Evolutionary conservation across 2,329 filamentous ascomycete species (phyloP).

Genomic region (Hypoxylon sp.): DNA sequence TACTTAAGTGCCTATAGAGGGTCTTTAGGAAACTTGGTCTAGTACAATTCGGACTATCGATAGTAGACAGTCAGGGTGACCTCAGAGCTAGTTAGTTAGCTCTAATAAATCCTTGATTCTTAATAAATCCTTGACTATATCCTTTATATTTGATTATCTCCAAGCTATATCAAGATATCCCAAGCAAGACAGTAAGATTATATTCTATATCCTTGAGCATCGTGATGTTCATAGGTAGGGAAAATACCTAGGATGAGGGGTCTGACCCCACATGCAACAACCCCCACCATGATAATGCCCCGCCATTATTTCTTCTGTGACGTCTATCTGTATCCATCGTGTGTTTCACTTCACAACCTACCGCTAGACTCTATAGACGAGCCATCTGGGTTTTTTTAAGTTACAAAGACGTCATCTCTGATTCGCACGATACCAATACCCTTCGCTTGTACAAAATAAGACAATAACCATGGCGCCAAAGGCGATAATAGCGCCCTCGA

Average conservation of each 20-base stretch:
- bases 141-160: neutral
- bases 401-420: constrained; percentile 1
- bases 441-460: neutral
- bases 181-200: neutral
- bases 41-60: constrained; percentile 6
- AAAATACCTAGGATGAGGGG: constrained; percentile 4
- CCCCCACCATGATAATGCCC: constrained; percentile 29
- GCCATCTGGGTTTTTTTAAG: constrained; percentile 24
- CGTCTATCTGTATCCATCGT: constrained; percentile 37
- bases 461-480: constrained; percentile 79
- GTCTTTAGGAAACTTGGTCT: constrained; percentile 5
- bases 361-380: neutral
- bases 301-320: constrained; percentile 45
- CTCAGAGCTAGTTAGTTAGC: constrained; percentile 1
- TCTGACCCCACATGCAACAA: constrained; percentile 25
- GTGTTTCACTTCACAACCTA: constrained; percentile 5
- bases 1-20: neutral
- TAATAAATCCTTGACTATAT: constrained; percentile 14
- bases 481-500: constrained; percentile 97
- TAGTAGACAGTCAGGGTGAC: neutral
- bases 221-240: neutral
- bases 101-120: constrained; percentile 8
- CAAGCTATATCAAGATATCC: neutral
- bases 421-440: constrained; percentile 7
- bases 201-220: neutral